Evolutionary conservation across 345 rosid species (phyloP), one percentile per base, ranked within the genome.

Genomic region (Kandelia obovata): DNA sequence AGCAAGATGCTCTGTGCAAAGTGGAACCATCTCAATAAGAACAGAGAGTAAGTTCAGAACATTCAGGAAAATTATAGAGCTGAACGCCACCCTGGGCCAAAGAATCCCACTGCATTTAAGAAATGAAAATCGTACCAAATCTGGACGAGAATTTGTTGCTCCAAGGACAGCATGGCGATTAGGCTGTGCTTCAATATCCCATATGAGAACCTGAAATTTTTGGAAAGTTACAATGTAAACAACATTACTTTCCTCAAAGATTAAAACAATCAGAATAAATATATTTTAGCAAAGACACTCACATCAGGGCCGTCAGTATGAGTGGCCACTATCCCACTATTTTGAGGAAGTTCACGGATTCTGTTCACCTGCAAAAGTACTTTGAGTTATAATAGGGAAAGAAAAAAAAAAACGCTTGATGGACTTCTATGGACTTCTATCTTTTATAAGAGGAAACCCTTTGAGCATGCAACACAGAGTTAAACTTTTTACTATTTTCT

Each of bases 161-260:
- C 99, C 99, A 84, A 82, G 89, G 58, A 96, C 97, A 69, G 99
- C 98, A 83, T 96, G 98, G 52, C 97, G 96, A 69, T 89, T 96
- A 57, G 99, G 99, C 80, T 96, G 99, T 66, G 98, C 86, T 80
- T 92, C 99, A 62, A 96, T 95, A 70, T 96, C 99, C 99, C 99
- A 96, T 66, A 96, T 87, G 73, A 92, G 96, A 81, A 96, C 95
- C 99, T 96, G 80, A 71, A 71, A 69, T 65, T 78, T 71, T 43
- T 43, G 64, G 63, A 60, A 8, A 80, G 61, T 65, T 30, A 5
- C 60, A 74, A 15, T 61, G 15, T 19, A 34, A 51, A 58, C 10
- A 63, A 75, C 21, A 75, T 57, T 46, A 26, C 64, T 67, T 37
- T 39, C 32, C 32, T 58, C 28, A 56, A 56, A 56, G 25, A 23